Evolutionary conservation across 805 yeast species (phyloP), one percentile per base, ranked within the genome.

Genomic region (Danielia oregonensis): DNA sequence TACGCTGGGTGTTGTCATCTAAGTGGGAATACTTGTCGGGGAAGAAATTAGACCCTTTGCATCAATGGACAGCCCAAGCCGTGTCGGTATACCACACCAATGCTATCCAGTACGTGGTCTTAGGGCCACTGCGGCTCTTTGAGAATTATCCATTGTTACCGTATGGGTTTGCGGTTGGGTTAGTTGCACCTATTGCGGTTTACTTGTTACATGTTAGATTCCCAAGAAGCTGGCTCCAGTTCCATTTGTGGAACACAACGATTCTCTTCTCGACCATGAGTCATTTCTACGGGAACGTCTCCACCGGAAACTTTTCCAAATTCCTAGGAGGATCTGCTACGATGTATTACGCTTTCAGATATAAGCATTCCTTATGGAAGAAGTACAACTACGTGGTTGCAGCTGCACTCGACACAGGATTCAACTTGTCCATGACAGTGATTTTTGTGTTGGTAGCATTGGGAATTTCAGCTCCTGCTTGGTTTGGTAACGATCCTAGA

Each of bases 371-470:
- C 3, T 29, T 61, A 16, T 72, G 76, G 67, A 63, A 61, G 43
- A 57, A 49, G 37, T 72, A 61, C 47, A 72, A 72, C 35, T 72
- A 71, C 47, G 62, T 71, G 10, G 44, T 70, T 17, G 77, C 77
- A 1, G 77, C 78, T 2, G 76, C 76, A 0, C 61, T 69, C 40
- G 77, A 72, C 40, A 69, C 76, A 0, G 78, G 76, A 4, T 70
- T 63, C 50, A 72, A 71, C 40, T 45, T 72, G 27, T 56, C 74
- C 3, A 55, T 65, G 26, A 40, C 72, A 16, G 41, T 59, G 17
- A 54, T 72, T 8, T 72, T 72, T 44, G 32, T 65, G 8, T 35
- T 64, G 16, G 57, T 61, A 13, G 51, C 68, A 1, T 38, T 48
- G 17, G 51, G 49, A 6, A 33, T 46, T 32, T 19, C 13, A 9